These are phyloP conservation scores for Coccomyxa sp. DNA, from an alignment of 139 green algal genomes.

Conservation along the genomic window DNA sequence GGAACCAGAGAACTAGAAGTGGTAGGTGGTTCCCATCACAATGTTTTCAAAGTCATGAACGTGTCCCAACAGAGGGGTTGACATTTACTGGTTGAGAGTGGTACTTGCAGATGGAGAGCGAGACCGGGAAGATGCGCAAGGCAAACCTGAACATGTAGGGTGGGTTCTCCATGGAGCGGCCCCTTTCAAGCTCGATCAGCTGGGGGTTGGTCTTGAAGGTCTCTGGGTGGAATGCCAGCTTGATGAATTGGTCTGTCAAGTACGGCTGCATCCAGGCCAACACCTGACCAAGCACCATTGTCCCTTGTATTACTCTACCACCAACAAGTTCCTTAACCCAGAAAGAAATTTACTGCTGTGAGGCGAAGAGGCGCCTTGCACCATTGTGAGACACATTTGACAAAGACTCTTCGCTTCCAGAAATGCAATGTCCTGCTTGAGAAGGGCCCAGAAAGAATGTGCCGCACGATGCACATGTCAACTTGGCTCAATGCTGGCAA, in stretches of 20 bases:
- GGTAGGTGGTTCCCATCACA: background rate
- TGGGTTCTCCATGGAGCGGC: background rate
- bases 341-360: no score
- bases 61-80: background rate
- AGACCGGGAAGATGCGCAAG: background rate
- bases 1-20: background rate
- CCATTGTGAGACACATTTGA: background rate
- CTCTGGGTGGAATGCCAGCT: background rate
- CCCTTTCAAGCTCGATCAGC: background rate
- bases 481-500: background rate
- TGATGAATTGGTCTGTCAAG: slow-evolving; percentile 4
- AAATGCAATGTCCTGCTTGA: background rate
- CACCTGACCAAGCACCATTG: background rate
- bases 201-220: background rate
- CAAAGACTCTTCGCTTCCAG: background rate
- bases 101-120: background rate
- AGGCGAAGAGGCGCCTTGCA: background rate
- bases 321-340: no score
- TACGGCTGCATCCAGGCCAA: background rate
- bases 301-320: no score
- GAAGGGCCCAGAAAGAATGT: no score
- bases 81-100: no score
- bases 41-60: background rate
- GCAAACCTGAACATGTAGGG: background rate
- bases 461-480: background rate